Evolutionary conservation across 2,329 filamentous ascomycete species (phyloP), one percentile per base, ranked within the genome.

Genomic region (Monosporascus cannonballus): DNA sequence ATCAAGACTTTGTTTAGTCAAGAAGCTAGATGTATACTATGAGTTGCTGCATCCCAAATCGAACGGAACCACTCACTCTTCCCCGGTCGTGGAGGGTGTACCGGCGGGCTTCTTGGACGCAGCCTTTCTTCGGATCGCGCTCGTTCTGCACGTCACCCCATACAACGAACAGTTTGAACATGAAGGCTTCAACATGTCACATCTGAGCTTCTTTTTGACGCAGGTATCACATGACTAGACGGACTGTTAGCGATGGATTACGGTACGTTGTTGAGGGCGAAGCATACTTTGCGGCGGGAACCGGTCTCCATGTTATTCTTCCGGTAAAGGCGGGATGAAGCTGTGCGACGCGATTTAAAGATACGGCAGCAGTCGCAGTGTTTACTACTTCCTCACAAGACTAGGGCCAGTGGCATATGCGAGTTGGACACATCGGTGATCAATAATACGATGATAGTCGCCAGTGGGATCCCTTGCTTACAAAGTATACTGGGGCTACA

Each of bases 141-240:
- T 69, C 3, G 67, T 70, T 25, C 56, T 58, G 55, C 73, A 75
- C n/a, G 66, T 60, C 3, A 72, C 63, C n/a, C 67, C 67, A 55
- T 76, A 76, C 3, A 75, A 60, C 7, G 66, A 59, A 45, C 73
- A 76, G 44, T 76, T 75, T 1, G 72, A 74, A 53, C 73, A 76
- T 8, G 66, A 59, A 0, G 73, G 73, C 54, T 72, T 73, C 6
- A 72, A 48, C 67, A 71, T 71, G 56, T 76, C 73, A 48, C 73
- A 76, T 56, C 73, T 74, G 47, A 76, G 74, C 65, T 76, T 76
- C 60, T 75, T 76, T 14, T 60, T 69, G 48, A 71, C 75, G 61
- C 73, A 76, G 39, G 74, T 63, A 56, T 76, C 73, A 53, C 72
- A 74, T 0, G 70, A 72, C 58, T 56, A 34, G 30, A 14, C 30